These are phyloP conservation scores for Prorocentrum cordatum DNA, from an alignment of 169 alveolate species.

Conservation along the genomic window DNA sequence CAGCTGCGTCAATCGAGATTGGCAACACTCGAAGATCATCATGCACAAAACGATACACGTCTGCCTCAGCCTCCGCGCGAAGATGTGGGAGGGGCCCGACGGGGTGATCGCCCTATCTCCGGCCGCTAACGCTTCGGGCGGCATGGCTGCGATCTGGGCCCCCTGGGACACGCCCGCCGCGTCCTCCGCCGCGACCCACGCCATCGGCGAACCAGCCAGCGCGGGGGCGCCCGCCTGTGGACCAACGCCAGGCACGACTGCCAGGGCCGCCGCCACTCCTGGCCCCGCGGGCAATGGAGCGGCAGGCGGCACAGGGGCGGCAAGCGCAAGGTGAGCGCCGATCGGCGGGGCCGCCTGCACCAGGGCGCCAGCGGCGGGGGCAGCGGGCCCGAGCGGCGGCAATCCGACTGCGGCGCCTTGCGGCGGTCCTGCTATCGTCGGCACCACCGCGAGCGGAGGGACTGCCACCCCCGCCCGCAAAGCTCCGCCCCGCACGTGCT, in stretches of 20 bases:
- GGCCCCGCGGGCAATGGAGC: too few species aligned
- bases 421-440: too few species aligned
- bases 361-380: too few species aligned
- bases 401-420: too few species aligned
- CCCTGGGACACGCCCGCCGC: not conserved
- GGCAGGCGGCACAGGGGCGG: too few species aligned
- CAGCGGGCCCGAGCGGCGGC: too few species aligned
- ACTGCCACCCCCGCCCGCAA: too few species aligned
- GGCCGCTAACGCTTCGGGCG: not conserved
- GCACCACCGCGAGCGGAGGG: too few species aligned
- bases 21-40: constrained; percentile 14
- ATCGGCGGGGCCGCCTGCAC: too few species aligned
- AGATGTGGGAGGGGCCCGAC: not conserved
- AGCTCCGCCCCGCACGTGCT: too few species aligned
- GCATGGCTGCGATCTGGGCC: not conserved
- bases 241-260: not conserved
- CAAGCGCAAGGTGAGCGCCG: too few species aligned
- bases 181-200: constrained; percentile 1
- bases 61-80: not conserved
- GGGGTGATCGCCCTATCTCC: not conserved
- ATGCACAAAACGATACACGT: not conserved
- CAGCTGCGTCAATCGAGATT: not conserved
- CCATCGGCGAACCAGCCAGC: not conserved
- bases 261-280: not conserved
- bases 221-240: not conserved